Base-by-base conservation (phyloP, 192 early-diverging fungal species). In the Helicostylum pulchrum region DNA sequence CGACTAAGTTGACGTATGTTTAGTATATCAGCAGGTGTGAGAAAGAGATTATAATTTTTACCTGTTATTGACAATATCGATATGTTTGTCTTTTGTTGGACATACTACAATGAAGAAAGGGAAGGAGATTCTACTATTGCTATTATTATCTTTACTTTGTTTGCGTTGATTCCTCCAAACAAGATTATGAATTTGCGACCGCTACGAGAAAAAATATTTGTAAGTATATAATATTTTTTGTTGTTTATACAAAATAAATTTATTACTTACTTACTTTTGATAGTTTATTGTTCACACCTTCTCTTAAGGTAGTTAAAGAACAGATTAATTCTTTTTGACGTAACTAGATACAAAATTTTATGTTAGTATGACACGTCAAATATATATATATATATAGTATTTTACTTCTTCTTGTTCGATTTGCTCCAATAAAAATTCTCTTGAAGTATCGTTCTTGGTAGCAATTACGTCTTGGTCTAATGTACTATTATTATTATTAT, bases 341-440 rank as follows among this genome's bases (percentile, higher is more conserved):
- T 7, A 21, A 39, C 56, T 59, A 44, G 12, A 10, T 43, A 58
- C 2, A 3, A 44, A 43, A 45, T 21, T 20, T 15, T 43, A 23
- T 4, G 21, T 44, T 43, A 12, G 26, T 59, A 45, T 15, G 3
- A 19, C n/a, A 53, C 19, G 12, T 26, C 26, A 45, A 8, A 59
- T n/a, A n/a, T n/a, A n/a, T n/a, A n/a, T n/a, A 23, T 0, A 19
- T 6, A 3, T 4, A 36, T 11, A 7, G 21, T 14, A 17, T 23
- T n/a, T 62, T 20, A 47, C 60, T 56, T 67, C 65, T 60, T 67
- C 65, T n/a, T 60, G 44, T 39, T 67, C 46, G 21, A 67, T 67
- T 36, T 56, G 55, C 30, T 60, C n/a, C 12, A 59, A 51, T 30
- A 67, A 34, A 32, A n/a, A 12, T 20, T 59, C 20, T 15, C 43